phyloP scores from a whole-genome alignment of 2,329 filamentous ascomycete species.

The Colletotrichum camelliae region DNA sequence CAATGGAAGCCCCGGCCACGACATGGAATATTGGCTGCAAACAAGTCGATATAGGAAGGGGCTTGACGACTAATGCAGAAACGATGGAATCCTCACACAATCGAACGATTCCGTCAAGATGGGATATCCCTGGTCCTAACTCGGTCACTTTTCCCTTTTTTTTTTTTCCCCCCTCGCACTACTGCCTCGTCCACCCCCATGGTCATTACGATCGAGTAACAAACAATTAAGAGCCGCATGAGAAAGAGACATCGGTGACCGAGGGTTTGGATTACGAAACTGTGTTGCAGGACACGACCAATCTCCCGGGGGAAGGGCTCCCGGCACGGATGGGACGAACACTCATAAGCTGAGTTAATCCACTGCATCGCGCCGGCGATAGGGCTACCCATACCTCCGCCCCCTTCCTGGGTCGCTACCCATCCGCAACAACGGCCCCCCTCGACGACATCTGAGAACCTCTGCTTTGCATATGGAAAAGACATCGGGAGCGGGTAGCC shows the following conservation, averaged over 20 bases:
- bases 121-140: background rate
- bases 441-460: background rate
- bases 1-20: background rate
- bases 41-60: background rate
- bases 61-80: background rate
- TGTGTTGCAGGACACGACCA: conserved; percentile 3
- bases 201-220: background rate
- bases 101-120: background rate
- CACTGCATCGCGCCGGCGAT: background rate
- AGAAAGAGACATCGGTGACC: background rate
- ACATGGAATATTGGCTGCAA: background rate
- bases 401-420: background rate
- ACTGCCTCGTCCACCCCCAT: background rate
- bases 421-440: background rate
- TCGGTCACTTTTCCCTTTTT: background rate
- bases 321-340: conserved; percentile 15
- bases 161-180: background rate
- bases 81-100: background rate
- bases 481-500: background rate
- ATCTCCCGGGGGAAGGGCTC: conserved; percentile 8
- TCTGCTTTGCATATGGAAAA: background rate
- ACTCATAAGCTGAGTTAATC: background rate
- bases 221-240: background rate
- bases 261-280: background rate
- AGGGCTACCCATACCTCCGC: conserved; percentile 10